These are phyloP conservation scores for Phymatotrichopsis omnivora DNA, from an alignment of 2,329 filamentous ascomycete species.

Conservation along the genomic window DNA sequence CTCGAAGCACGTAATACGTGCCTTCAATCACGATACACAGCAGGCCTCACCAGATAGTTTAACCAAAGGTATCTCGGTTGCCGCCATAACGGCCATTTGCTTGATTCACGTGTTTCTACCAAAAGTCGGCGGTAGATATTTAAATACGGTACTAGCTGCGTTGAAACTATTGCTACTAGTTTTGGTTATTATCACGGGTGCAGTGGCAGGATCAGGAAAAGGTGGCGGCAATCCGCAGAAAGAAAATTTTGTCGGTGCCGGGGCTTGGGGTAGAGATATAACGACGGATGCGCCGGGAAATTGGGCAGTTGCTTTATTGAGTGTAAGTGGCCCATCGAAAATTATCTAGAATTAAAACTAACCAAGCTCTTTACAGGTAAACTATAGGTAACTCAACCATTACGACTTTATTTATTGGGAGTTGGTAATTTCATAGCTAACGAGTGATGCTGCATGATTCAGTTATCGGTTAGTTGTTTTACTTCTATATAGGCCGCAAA, in stretches of 20 bases:
- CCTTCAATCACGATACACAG: slow-evolving; percentile 18
- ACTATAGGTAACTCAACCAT: slow-evolving; percentile 10
- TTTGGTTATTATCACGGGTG: slow-evolving; percentile 13
- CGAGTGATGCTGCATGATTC: not conserved
- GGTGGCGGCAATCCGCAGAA: slow-evolving; percentile 6
- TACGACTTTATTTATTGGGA: not conserved
- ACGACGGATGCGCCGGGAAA: slow-evolving; percentile 1
- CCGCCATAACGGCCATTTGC: slow-evolving; percentile 38
- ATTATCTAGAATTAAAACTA: not conserved
- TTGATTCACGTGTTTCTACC: slow-evolving; percentile 38
- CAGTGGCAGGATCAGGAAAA: slow-evolving; percentile 3
- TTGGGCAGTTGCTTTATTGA: slow-evolving; percentile 15
- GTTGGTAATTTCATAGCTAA: not conserved
- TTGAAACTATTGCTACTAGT: slow-evolving; percentile 15
- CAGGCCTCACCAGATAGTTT: slow-evolving; percentile 29
- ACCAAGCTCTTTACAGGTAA: slow-evolving; percentile 8
- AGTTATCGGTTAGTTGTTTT: slow-evolving; percentile 14
- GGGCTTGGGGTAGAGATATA: slow-evolving; percentile 5
- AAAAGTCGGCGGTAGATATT: slow-evolving; percentile 13
- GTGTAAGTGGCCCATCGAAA: not conserved
- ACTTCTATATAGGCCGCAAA: not conserved
- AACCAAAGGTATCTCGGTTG: slow-evolving; percentile 42
- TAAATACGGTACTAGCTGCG: slow-evolving; percentile 11
- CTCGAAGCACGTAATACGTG: slow-evolving; percentile 36
- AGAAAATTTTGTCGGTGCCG: slow-evolving; percentile 2